Conservation (phyloP, 2,329 filamentous ascomycete species). For the Aspergillus sojae region DNA sequence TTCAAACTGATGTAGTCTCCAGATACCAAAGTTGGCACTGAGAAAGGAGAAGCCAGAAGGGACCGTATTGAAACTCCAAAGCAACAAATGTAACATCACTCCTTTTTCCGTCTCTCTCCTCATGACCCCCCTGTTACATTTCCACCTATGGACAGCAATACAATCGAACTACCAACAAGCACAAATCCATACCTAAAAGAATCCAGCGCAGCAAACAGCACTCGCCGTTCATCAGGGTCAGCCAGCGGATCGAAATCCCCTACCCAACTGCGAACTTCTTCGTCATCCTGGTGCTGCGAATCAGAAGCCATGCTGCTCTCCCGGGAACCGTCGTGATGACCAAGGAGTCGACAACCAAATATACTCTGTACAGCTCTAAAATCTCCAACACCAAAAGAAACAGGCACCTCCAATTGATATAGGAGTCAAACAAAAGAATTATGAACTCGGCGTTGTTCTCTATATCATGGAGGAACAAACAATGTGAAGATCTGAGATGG, state of each 20-base stretch:
- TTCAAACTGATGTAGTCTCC: not conserved
- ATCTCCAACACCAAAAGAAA: not conserved
- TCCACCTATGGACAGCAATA: not conserved
- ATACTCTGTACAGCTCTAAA: not conserved
- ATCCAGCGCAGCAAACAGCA: slow-evolving; percentile 80
- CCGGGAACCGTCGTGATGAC: not conserved
- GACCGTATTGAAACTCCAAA: not conserved
- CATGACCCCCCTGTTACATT: not conserved
- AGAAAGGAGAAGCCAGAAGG: no score
- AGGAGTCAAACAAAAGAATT: not conserved
- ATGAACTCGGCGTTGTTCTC: not conserved
- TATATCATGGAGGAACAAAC: not conserved
- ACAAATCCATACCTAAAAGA: slow-evolving; percentile 70
- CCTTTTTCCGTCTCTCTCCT: not conserved
- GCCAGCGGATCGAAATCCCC: slow-evolving; percentile 67
- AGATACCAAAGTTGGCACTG: not conserved
- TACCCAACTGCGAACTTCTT: slow-evolving; percentile 51
- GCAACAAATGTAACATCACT: not conserved
- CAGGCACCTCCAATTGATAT: not conserved
- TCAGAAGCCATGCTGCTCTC: slow-evolving; percentile 14
- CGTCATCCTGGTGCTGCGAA: slow-evolving; percentile 18
- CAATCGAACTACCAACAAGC: not conserved
- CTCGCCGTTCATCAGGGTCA: slow-evolving; percentile 78
- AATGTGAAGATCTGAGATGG: not conserved
- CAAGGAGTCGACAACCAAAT: not conserved